These are phyloP conservation scores for Rhizopus sp. DNA, from an alignment of 371 early-diverging fungal species.

Conservation along the genomic window DNA sequence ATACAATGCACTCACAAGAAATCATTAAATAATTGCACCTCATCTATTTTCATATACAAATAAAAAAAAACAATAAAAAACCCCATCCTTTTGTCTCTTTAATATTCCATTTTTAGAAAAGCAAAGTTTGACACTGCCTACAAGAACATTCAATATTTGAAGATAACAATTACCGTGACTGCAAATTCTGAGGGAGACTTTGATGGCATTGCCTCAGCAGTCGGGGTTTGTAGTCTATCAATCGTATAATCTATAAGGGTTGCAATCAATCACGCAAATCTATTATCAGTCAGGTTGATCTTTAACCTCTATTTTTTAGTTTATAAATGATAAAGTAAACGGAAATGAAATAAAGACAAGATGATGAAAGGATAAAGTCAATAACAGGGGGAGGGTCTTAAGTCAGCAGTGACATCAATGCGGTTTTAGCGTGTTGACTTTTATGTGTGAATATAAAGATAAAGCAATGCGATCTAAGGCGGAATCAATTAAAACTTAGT, in stretches of 20 bases:
- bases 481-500: constrained; percentile 6
- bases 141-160: no score
- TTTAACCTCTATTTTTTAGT: background rate
- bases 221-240: constrained; percentile 1
- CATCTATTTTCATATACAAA: no score
- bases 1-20: no score
- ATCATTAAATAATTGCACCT: no score
- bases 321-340: background rate
- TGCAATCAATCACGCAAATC: constrained; percentile 5
- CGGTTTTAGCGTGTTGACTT: background rate
- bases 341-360: background rate
- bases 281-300: background rate
- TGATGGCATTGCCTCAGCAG: background rate
- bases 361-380: background rate
- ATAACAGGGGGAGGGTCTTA: no score
- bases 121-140: no score
- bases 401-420: constrained; percentile 1
- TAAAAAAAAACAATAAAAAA: no score
- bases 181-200: background rate
- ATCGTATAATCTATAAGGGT: background rate
- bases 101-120: no score
- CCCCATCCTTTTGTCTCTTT: no score
- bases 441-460: background rate
- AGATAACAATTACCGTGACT: no score
- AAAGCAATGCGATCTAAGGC: constrained; percentile 19